phyloP scores from a whole-genome alignment of 2,329 filamentous ascomycete species.

The Diaporthe citriasiana region DNA sequence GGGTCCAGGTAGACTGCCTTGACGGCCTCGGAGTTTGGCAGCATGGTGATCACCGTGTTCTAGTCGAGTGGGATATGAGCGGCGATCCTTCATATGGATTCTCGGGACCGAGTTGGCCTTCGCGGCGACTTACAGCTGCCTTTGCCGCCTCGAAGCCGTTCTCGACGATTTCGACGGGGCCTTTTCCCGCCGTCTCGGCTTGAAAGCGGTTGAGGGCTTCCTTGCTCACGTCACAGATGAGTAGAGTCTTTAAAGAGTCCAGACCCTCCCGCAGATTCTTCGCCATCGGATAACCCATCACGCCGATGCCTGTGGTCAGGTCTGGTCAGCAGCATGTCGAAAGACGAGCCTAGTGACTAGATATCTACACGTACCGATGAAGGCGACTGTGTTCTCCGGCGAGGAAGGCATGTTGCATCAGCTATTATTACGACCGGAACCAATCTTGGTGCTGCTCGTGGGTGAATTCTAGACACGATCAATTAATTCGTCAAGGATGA shows the following conservation, averaged over 20 bases:
- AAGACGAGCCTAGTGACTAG: neutral
- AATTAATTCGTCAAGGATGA: neutral
- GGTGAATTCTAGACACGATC: neutral
- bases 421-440: neutral
- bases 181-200: constrained; percentile 51
- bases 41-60: constrained; percentile 58
- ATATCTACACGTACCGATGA: neutral
- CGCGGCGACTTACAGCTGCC: constrained; percentile 48
- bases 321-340: neutral
- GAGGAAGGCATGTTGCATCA: neutral
- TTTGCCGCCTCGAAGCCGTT: constrained; percentile 56
- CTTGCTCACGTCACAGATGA: constrained; percentile 54
- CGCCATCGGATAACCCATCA: constrained; percentile 55
- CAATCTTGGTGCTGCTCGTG: neutral
- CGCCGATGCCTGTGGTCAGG: constrained; percentile 48
- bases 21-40: constrained; percentile 54
- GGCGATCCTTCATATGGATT: neutral
- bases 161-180: constrained; percentile 52
- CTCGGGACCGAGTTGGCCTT: no score
- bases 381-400: constrained; percentile 4
- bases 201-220: constrained; percentile 55
- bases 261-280: constrained; percentile 51
- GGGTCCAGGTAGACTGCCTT: constrained; percentile 55
- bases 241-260: constrained; percentile 45
- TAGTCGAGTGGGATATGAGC: constrained; percentile 42